Evolutionary conservation across 1,284 basidiomycete genomes (phyloP).

Genomic region (Puccinia novopanici): DNA sequence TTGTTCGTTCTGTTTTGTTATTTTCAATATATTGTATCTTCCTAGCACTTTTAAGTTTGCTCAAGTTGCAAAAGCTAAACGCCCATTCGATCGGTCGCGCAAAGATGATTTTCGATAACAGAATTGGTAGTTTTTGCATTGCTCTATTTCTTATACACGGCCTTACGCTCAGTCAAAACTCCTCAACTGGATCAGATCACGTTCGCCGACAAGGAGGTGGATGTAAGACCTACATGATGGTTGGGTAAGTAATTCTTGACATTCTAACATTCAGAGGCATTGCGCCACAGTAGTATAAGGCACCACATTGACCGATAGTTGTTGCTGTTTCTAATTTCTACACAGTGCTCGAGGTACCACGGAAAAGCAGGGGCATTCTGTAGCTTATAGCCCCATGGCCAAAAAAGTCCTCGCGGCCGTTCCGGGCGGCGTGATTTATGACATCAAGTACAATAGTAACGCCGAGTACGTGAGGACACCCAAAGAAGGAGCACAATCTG

Average conservation of each 20-base stretch:
- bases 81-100: too few relatives aligned
- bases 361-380: background rate
- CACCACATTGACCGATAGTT: background rate
- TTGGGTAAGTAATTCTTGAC: background rate
- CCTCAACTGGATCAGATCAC: background rate
- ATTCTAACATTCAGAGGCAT: background rate
- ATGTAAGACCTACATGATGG: conserved; percentile 12
- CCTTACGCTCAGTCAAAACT: background rate
- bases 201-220: background rate
- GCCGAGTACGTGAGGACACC: conserved; percentile 30
- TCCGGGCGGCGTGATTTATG: conserved; percentile 14
- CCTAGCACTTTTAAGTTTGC: too few relatives aligned
- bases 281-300: too few relatives aligned
- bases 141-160: background rate
- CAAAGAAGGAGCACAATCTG: conserved; percentile 4
- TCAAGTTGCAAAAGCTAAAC: too few relatives aligned
- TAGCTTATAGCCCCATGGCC: background rate
- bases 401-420: conserved; percentile 3
- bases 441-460: conserved; percentile 23
- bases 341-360: conserved; percentile 15
- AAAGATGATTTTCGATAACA: background rate
- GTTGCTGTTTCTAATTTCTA: background rate
- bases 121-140: background rate
- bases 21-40: too few relatives aligned
- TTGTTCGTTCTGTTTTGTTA: too few relatives aligned